These are phyloP conservation scores for Citrullus mucosospermus DNA, from an alignment of 306 rosid species.

Conservation along the genomic window DNA sequence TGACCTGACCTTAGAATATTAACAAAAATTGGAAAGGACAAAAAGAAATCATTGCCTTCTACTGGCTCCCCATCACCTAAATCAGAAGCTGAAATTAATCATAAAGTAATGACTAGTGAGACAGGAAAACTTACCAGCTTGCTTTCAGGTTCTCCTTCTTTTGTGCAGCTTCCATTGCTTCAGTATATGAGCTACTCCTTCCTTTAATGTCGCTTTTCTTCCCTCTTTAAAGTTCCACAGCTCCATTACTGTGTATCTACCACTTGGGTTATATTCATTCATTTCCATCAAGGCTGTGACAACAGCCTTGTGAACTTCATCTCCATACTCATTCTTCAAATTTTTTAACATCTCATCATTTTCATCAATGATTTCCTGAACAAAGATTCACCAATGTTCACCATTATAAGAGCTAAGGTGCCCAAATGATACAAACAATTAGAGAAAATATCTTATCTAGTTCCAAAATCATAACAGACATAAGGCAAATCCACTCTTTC, in stretches of 20 bases:
- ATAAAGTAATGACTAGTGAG: not conserved
- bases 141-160: slow-evolving; percentile 20
- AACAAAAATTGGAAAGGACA: not conserved
- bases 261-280: slow-evolving; percentile 74
- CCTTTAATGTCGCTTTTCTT: slow-evolving; percentile 47
- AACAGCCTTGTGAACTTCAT: slow-evolving; percentile 39
- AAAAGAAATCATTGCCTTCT: not conserved
- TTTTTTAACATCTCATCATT: slow-evolving; percentile 46
- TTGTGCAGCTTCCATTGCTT: slow-evolving; percentile 32
- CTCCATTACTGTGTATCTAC: slow-evolving; percentile 46
- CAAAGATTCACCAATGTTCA: not conserved
- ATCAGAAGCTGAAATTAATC: not conserved
- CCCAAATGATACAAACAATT: not conserved
- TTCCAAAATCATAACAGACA: no score
- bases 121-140: not conserved
- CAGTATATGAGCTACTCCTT: slow-evolving; percentile 34
- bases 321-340: slow-evolving; percentile 45
- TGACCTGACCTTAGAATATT: no score
- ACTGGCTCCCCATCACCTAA: not conserved
- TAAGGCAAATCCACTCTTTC: not conserved
- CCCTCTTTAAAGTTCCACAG: slow-evolving; percentile 54
- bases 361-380: slow-evolving; percentile 47
- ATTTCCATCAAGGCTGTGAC: slow-evolving; percentile 42
- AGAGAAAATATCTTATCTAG: not conserved
- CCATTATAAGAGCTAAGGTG: not conserved